Evolutionary conservation across 2,329 filamentous ascomycete species (phyloP), one percentile per base, ranked within the genome.

Genomic region (Aspergillus eucalypticola): DNA sequence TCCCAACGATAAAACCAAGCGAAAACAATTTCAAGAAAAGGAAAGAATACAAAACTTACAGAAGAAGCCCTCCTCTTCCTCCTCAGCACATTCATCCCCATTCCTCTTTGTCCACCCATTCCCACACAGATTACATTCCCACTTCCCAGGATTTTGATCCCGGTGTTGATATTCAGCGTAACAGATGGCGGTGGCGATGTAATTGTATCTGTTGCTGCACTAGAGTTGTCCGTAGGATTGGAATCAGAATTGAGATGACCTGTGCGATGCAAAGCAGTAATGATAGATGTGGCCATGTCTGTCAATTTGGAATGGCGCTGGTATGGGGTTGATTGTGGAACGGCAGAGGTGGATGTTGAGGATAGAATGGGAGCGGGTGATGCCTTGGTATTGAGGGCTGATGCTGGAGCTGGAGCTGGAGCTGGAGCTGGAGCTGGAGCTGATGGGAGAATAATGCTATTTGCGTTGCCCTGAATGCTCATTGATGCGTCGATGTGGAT

Each of bases 401-500:
- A 32, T 17, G n/a, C 42, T 32, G 32, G 39, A 15, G 17, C 42
- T 46, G 42, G 38, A 52, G 46, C 25, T 55, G 56, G 13, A 27
- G 49, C 42, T 15, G 67, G 39, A 15, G 17, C 42, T 46, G 42
- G 38, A 52, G 46, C 25, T 55, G 56, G 13, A 27, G 49, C 42
- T 15, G 67, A 64, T 4, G 71, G 65, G 17, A 76, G 62, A 21
- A 65, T 62, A 48, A 76, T 59, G 2, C 66, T 69, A 63, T 76
- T 78, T n/a, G 60, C 67, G 56, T 73, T 65, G 15, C 76, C 76
- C 10, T 65, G 60, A 15, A 77, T 64, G 27, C 59, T 67, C 60
- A 77, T 75, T 5, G 74, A 76, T 8, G 68, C 67, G 57, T 78
- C 73, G 48, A 78, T 71, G 39, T 69, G 68, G 57, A 77, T 74